Percentiles rank a stretch among this genome's conserved stretches.
Conservation (phyloP, 352 stramenopile species). For the Phytophthora litchii region DNA sequence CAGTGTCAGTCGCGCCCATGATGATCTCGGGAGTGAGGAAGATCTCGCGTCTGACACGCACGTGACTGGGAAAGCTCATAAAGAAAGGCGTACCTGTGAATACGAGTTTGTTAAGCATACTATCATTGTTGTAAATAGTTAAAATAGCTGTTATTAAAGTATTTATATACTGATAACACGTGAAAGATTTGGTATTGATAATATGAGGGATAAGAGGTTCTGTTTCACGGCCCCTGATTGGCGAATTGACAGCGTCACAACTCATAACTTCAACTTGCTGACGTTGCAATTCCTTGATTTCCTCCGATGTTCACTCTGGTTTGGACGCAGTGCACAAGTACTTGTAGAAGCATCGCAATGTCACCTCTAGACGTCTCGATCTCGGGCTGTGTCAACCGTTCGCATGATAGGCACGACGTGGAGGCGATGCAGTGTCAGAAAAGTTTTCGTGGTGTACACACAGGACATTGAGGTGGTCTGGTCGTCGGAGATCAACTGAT, state of each 20-base stretch:
- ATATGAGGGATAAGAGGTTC: not conserved
- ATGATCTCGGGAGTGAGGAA: slow-evolving; percentile 2
- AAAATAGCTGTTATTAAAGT: not conserved
- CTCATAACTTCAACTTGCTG: slow-evolving; percentile 14
- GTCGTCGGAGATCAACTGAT: no score
- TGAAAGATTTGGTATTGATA: not conserved
- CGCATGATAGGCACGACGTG: no score
- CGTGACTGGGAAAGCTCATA: not conserved
- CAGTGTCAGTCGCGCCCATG: slow-evolving; percentile 32
- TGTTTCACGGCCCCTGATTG: slow-evolving; percentile 20
- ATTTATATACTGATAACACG: not conserved
- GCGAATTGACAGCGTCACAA: not conserved
- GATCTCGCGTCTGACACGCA: slow-evolving; percentile 15
- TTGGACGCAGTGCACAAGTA: no score
- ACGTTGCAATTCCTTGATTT: no score
- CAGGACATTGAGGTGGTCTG: no score
- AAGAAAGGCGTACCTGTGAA: not conserved
- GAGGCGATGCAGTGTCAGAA: no score
- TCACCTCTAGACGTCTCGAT: no score
- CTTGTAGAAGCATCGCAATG: no score
- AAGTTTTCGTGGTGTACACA: no score
- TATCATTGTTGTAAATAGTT: not conserved
- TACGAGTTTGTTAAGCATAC: no score
- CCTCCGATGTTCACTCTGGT: no score
- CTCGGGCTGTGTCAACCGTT: no score